Conservation (phyloP, 257 asterid species). For the Solanum chilense region DNA sequence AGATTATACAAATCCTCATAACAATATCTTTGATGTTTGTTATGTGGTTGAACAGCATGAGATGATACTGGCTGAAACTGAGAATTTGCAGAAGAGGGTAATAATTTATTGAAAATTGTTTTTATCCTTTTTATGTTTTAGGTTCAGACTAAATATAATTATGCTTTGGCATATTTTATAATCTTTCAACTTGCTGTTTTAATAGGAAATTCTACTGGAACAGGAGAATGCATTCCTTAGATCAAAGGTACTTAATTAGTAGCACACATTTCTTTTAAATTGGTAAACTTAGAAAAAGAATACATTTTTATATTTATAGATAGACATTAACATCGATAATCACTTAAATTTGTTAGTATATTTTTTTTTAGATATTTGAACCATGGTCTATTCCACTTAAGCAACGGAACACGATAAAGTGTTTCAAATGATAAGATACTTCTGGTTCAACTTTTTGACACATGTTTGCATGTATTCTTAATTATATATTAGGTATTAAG, state of each 20-base stretch:
- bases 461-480: neutral
- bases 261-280: neutral
- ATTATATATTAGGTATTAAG: neutral
- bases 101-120: constrained; percentile 1
- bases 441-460: neutral
- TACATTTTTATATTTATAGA: neutral
- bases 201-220: constrained; percentile 57
- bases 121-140: neutral
- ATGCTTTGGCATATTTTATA: neutral
- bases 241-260: constrained; percentile 42
- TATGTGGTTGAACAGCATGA: constrained; percentile 56
- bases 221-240: constrained; percentile 76
- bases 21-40: neutral
- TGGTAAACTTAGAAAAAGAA: neutral
- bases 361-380: neutral
- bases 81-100: constrained; percentile 79
- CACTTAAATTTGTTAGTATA: neutral
- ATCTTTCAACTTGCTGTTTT: neutral
- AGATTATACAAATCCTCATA: neutral
- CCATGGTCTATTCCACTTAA: neutral
- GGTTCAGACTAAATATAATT: neutral
- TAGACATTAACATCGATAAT: neutral
- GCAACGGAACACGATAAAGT: neutral
- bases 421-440: neutral
- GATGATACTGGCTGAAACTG: constrained; percentile 74